A percentile compares a stretch with the other conserved stretches of the same genome.
Evolutionary conservation across 768 basidiomycete genomes (phyloP).

Genomic region (Lactarius psammicola): DNA sequence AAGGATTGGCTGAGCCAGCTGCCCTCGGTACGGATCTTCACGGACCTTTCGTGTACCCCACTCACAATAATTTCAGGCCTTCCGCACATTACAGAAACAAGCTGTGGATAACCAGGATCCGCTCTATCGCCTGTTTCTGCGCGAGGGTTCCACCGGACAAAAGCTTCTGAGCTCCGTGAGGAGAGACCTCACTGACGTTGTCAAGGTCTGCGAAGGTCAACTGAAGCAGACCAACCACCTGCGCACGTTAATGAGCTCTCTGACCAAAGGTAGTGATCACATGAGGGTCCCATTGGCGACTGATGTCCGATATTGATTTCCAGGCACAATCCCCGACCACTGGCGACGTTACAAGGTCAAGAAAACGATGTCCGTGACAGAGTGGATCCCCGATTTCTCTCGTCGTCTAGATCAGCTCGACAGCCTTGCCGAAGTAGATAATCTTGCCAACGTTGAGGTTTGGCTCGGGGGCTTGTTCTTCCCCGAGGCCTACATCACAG

Average conservation of each 20-base stretch:
- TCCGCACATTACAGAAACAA: slow-evolving; percentile 64
- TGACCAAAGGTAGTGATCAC: slow-evolving; percentile 75
- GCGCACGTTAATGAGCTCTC: slow-evolving; percentile 82
- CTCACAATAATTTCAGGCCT: slow-evolving; percentile 45
- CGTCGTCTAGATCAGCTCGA: slow-evolving; percentile 84
- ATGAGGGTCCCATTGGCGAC: slow-evolving; percentile 13
- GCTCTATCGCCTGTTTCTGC: slow-evolving; percentile 81
- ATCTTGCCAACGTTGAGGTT: slow-evolving; percentile 68
- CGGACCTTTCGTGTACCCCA: not conserved
- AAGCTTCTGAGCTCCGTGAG: slow-evolving; percentile 78
- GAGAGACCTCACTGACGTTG: slow-evolving; percentile 76
- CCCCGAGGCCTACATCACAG: slow-evolving; percentile 95
- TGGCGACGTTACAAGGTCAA: slow-evolving; percentile 91
- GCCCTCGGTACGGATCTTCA: slow-evolving; percentile 56
- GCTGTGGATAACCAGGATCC: slow-evolving; percentile 76
- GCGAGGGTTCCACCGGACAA: slow-evolving; percentile 80
- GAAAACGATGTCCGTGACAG: slow-evolving; percentile 74
- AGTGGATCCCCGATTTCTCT: slow-evolving; percentile 82
- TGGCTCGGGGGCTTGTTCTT: slow-evolving; percentile 96
- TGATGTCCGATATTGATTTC: slow-evolving; percentile 24
- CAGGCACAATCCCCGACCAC: slow-evolving; percentile 84
- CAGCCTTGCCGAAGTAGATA: slow-evolving; percentile 60
- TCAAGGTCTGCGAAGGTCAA: slow-evolving; percentile 80
- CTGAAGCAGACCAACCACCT: slow-evolving; percentile 96
- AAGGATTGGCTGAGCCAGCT: slow-evolving; percentile 78